Evolutionary conservation across 139 green algal species (phyloP), one percentile per base, ranked within the genome.

Genomic region (Zygnema cylindricum): DNA sequence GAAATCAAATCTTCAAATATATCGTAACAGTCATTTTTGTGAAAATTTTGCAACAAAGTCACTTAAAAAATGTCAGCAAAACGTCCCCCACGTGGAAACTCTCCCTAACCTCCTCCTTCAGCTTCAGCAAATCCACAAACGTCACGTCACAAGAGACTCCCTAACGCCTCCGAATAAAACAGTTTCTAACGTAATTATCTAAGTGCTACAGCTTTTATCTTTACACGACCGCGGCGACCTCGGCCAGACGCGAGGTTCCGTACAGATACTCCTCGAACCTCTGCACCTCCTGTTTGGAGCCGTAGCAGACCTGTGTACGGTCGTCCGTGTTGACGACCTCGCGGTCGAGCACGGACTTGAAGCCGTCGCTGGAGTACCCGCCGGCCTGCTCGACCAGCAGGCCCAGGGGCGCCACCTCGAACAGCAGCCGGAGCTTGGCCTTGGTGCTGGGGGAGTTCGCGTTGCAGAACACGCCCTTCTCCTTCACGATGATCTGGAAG

Each of bases 391-490:
- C 93, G 69, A 95, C 88, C 21, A 95, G 87, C 39, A 92, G 77
- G 36, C 89, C 93, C 63, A 95, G 93, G 39, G 93, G 93, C 1
- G 92, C 86, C 55, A 93, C 92, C 90, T 95, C 93, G 75, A 95
- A 95, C 42, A 92, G 79, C 42, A 95, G 86, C 32, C 93, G 92
- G 22, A 94, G 86, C 92, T 94, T 94, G 22, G 92, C 92, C 76
- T 93, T 93, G 49, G 92, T 94, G 57, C n/a, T 85, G 3, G 76
- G 69, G 32, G 93, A 95, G 33, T 86, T 93, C 35, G 88, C 90
- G 82, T 95, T 94, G 77, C 54, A 88, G 93, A 95, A 95, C 2
- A 95, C 88, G 57, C 93, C 93, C 86, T 88, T 82, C 87, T 94
- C 86, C 92, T 94, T 94, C 33, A 92, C 75, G 25, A 93, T 87